Evolutionary conservation across 2,329 filamentous ascomycete species (phyloP).

Genomic region (Chalara sp.): DNA sequence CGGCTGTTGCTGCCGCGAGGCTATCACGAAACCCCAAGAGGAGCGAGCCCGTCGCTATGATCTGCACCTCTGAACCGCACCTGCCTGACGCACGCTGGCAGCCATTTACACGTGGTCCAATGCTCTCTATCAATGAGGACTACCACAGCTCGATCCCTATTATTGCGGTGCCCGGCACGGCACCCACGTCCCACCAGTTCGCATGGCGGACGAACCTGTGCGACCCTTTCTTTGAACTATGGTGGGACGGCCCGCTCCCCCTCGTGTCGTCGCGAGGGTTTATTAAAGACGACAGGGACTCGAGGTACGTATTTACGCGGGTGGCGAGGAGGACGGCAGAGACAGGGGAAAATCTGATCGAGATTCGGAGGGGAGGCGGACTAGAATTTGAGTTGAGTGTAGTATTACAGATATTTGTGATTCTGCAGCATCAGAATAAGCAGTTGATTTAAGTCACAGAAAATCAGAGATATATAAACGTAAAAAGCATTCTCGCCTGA

Average conservation of each 20-base stretch:
- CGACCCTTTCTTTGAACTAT: background rate
- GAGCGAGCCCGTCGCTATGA: background rate
- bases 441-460: background rate
- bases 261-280: background rate
- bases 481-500: background rate
- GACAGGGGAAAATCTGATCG: background rate
- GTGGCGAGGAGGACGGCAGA: background rate
- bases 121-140: too few relatives aligned
- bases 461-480: background rate
- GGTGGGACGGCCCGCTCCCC: background rate
- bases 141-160: too few relatives aligned
- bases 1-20: background rate
- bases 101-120: background rate
- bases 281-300: background rate
- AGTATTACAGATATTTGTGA: conserved; percentile 1
- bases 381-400: conserved; percentile 1
- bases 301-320: background rate
- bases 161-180: too few relatives aligned
- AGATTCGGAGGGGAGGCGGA: background rate
- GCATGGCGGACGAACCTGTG: too few relatives aligned
- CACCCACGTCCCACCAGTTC: too few relatives aligned
- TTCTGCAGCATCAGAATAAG: background rate
- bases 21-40: background rate
- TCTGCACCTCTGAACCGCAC: background rate
- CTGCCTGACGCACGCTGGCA: background rate